Conservation (phyloP, 345 rosid genomes). For the Syzygium aromaticum region DNA sequence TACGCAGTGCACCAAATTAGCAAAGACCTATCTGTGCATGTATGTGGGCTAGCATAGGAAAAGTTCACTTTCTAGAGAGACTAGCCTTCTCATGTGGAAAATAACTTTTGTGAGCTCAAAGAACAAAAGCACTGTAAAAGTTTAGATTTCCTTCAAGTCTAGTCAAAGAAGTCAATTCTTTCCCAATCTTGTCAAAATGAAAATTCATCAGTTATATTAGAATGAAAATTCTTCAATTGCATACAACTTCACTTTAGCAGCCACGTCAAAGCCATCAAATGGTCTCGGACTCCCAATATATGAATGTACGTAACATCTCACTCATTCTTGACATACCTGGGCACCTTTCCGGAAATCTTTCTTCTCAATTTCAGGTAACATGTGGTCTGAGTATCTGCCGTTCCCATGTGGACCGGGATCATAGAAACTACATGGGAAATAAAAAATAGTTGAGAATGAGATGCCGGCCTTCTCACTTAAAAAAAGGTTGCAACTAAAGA, state of each 20-base stretch:
- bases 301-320: neutral
- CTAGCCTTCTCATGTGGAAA: neutral
- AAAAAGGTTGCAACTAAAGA: neutral
- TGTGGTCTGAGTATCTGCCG: slow-evolving; percentile 93
- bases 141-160: neutral
- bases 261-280: neutral
- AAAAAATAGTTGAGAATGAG: slow-evolving; percentile 1
- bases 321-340: slow-evolving; percentile 44
- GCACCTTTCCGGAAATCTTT: slow-evolving; percentile 98
- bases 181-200: neutral
- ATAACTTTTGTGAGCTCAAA: neutral
- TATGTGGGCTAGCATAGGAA: neutral
- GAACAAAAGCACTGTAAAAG: neutral
- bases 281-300: neutral
- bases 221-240: neutral
- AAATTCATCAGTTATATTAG: neutral
- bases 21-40: neutral
- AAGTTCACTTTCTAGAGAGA: neutral
- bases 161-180: neutral
- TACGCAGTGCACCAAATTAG: neutral
- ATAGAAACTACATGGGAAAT: slow-evolving; percentile 53
- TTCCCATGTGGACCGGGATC: slow-evolving; percentile 99
- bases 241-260: neutral
- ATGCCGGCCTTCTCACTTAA: neutral
- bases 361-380: slow-evolving; percentile 87